phyloP scores from a whole-genome alignment of 2,329 filamentous ascomycete species.

The Paracoccidioides brasiliensis region DNA sequence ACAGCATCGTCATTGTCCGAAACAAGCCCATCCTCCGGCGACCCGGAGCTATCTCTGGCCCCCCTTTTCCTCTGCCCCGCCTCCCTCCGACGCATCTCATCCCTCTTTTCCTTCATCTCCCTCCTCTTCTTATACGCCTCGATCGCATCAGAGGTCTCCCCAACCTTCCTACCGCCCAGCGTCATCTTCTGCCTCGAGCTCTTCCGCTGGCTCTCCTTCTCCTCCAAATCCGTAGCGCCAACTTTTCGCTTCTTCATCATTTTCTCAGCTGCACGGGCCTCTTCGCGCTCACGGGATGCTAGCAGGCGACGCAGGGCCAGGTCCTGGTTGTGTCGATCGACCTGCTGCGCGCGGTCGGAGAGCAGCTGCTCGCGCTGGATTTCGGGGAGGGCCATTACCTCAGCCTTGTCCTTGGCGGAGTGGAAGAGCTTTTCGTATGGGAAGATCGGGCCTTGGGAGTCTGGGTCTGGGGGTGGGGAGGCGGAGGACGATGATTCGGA shows the following conservation, averaged over 20 bases:
- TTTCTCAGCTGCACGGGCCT: constrained; percentile 39
- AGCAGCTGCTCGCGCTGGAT: constrained; percentile 83
- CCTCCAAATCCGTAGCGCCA: constrained; percentile 63
- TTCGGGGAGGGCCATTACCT: constrained; percentile 77
- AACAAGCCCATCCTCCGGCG: constrained; percentile 44
- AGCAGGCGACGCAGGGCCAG: constrained; percentile 67
- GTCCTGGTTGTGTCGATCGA: constrained; percentile 71
- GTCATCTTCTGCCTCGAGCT: constrained; percentile 58
- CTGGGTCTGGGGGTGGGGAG: constrained; percentile 30
- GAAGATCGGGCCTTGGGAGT: constrained; percentile 44
- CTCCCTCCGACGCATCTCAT: constrained; percentile 35
- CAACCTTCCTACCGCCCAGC: constrained; percentile 50
- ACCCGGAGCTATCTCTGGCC: constrained; percentile 45
- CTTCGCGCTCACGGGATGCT: constrained; percentile 50
- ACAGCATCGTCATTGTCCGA: constrained; percentile 40
- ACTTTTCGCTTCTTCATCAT: constrained; percentile 55
- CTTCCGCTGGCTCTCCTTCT: constrained; percentile 64
- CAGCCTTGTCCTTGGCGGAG: constrained; percentile 57
- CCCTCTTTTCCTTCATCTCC: constrained; percentile 43
- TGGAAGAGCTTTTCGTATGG: constrained; percentile 80
- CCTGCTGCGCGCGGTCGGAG: constrained; percentile 71
- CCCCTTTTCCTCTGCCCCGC: constrained; percentile 31
- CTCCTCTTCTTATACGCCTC: constrained; percentile 53
- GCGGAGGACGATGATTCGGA: constrained; percentile 70
- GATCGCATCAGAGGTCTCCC: constrained; percentile 58